phyloP scores from a whole-genome alignment of 1,139 yeast species.

The Kodamaea alishanica region DNA sequence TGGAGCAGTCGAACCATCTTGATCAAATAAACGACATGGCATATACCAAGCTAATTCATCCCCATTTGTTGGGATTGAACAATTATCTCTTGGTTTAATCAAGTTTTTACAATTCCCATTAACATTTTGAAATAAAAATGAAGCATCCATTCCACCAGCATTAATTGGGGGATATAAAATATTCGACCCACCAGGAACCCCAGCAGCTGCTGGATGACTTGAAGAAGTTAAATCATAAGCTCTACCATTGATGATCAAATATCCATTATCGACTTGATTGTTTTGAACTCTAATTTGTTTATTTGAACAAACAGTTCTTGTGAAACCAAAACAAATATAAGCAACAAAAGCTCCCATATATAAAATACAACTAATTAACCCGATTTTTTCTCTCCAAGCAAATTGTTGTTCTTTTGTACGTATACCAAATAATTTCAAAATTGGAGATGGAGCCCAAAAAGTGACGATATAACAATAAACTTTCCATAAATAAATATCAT shows the following conservation, averaged over 20 bases:
- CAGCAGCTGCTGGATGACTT: slow-evolving; percentile 77
- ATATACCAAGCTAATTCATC: slow-evolving; percentile 88
- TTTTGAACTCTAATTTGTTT: slow-evolving; percentile 51
- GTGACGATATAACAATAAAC: slow-evolving; percentile 76
- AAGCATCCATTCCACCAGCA: slow-evolving; percentile 89
- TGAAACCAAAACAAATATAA: slow-evolving; percentile 87
- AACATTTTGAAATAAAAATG: slow-evolving; percentile 89
- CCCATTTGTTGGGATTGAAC: slow-evolving; percentile 65
- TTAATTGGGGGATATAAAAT: slow-evolving; percentile 77
- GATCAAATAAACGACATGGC: slow-evolving; percentile 76
- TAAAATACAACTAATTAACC: slow-evolving; percentile 69
- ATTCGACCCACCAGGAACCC: slow-evolving; percentile 64
- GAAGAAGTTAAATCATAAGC: slow-evolving; percentile 71
- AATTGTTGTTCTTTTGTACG: slow-evolving; percentile 75
- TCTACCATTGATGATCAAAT: slow-evolving; percentile 75
- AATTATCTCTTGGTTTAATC: slow-evolving; percentile 67
- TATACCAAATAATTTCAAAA: slow-evolving; percentile 73
- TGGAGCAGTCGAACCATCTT: slow-evolving; percentile 67
- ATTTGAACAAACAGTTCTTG: slow-evolving; percentile 72
- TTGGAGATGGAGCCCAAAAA: slow-evolving; percentile 86
- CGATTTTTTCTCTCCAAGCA: slow-evolving; percentile 98
- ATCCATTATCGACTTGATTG: slow-evolving; percentile 56
- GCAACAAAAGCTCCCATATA: slow-evolving; percentile 78
- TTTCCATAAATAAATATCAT: slow-evolving; percentile 65
- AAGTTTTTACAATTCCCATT: slow-evolving; percentile 88